phyloP scores from a whole-genome alignment of 148 eudicot species.

The Silene uniflora region DNA sequence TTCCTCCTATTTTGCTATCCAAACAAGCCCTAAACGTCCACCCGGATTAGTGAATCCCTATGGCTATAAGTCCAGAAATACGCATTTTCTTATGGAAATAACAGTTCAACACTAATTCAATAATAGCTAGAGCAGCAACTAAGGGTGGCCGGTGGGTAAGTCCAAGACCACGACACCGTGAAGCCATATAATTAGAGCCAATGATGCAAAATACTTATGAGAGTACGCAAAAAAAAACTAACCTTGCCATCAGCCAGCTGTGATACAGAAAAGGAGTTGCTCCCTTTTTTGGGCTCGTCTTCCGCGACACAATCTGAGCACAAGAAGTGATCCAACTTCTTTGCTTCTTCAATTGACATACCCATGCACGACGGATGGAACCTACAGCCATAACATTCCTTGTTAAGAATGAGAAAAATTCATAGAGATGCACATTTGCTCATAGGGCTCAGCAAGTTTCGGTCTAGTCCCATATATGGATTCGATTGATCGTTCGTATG shows the following conservation, averaged over 20 bases:
- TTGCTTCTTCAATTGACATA: conserved; percentile 92
- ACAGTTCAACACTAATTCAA: not conserved
- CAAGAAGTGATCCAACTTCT: conserved; percentile 72
- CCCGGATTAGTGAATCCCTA: not conserved
- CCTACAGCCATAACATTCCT: conserved; percentile 38
- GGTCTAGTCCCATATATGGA: not conserved
- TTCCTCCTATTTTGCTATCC: too few species aligned
- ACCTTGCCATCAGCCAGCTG: conserved; percentile 65
- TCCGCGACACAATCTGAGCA: conserved; percentile 82
- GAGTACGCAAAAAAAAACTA: conserved; percentile 15
- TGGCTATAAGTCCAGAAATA: not conserved
- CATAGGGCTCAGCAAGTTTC: not conserved
- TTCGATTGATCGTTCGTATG: not conserved
- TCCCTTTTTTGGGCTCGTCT: conserved; percentile 55
- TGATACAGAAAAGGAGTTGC: conserved; percentile 48
- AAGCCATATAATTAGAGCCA: conserved; percentile 1
- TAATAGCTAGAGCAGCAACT: not conserved
- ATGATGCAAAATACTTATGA: conserved; percentile 12
- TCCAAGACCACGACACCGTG: not conserved
- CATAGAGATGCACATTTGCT: not conserved
- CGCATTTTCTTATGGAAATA: not conserved
- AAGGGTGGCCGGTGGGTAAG: not conserved
- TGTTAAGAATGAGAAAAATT: not conserved
- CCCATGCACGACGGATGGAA: conserved; percentile 96
- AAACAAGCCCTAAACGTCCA: too few species aligned